Percentiles rank a stretch among this genome's conserved stretches.
Conservation (phyloP, 140 eudicot species). For the Senecio squalidus region DNA sequence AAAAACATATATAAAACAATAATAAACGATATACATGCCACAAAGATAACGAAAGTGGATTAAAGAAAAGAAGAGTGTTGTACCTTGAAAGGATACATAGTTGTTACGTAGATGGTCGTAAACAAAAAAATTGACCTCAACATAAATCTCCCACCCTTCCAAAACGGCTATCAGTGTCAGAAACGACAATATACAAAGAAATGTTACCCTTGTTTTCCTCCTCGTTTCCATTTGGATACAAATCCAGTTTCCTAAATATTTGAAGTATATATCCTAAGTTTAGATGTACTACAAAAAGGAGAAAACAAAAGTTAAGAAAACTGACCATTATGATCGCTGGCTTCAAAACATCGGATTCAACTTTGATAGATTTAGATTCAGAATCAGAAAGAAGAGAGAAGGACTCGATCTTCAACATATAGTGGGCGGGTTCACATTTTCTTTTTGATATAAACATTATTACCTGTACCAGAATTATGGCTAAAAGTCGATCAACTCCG, state of each 20-base stretch:
- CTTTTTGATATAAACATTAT: not conserved
- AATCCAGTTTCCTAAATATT: slow-evolving; percentile 26
- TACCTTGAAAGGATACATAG: too few relatives aligned
- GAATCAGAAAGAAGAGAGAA: slow-evolving; percentile 7
- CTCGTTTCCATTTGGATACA: slow-evolving; percentile 22
- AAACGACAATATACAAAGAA: slow-evolving; percentile 1
- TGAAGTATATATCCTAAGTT: not conserved
- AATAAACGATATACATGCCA: too few relatives aligned
- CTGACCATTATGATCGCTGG: slow-evolving; percentile 27
- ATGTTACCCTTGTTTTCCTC: not conserved
- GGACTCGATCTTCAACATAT: slow-evolving; percentile 12
- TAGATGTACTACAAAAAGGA: not conserved
- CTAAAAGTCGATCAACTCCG: too few relatives aligned
- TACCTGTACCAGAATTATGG: too few relatives aligned
- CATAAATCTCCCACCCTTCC: slow-evolving; percentile 16
- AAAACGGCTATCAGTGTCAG: not conserved
- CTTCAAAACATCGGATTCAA: slow-evolving; percentile 16
- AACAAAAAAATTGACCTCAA: slow-evolving; percentile 9
- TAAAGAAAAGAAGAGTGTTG: too few relatives aligned
- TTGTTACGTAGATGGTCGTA: too few relatives aligned
- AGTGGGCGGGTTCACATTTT: slow-evolving; percentile 15
- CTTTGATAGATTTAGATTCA: not conserved
- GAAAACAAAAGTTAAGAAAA: not conserved
- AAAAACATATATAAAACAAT: not conserved
- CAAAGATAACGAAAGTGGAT: not conserved